Evolutionary conservation across 2,329 filamentous ascomycete species (phyloP).

Genomic region (Phialemoniopsis sp.): DNA sequence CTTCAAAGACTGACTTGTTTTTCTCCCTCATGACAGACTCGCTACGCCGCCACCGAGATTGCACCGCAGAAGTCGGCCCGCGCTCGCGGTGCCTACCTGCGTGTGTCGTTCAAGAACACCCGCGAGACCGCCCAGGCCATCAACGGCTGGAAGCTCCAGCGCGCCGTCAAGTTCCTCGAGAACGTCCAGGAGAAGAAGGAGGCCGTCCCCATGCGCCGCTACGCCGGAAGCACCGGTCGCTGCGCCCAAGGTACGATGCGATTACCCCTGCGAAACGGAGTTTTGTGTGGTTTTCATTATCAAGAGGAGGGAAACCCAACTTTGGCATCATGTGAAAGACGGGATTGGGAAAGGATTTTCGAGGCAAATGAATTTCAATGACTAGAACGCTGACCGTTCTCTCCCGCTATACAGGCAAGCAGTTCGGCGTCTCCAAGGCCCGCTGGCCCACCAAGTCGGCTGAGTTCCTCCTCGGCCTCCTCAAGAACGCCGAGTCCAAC

Average conservation of each 20-base stretch:
- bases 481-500: constrained; percentile 97
- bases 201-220: constrained; percentile 97
- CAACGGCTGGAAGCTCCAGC: constrained; percentile 97
- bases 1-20: constrained; percentile 7
- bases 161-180: constrained; percentile 94
- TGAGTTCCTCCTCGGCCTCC: constrained; percentile 93
- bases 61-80: constrained; percentile 89
- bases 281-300: background rate
- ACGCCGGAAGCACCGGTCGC: constrained; percentile 92
- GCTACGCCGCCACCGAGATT: constrained; percentile 92
- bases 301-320: background rate
- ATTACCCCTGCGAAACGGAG: background rate
- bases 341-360: constrained; percentile 1
- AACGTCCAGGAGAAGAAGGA: constrained; percentile 97
- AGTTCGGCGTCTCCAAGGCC: constrained; percentile 95
- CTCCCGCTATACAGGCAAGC: constrained; percentile 68
- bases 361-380: background rate
- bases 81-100: constrained; percentile 97
- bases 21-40: constrained; percentile 58
- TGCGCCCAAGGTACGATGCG: constrained; percentile 87
- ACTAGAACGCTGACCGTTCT: constrained; percentile 11
- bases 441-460: constrained; percentile 99
- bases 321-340: background rate
- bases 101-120: constrained; percentile 99
- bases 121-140: constrained; percentile 99